Evolutionary conservation across 2,329 filamentous ascomycete species (phyloP), one percentile per base, ranked within the genome.

Genomic region (Apiospora sp.): DNA sequence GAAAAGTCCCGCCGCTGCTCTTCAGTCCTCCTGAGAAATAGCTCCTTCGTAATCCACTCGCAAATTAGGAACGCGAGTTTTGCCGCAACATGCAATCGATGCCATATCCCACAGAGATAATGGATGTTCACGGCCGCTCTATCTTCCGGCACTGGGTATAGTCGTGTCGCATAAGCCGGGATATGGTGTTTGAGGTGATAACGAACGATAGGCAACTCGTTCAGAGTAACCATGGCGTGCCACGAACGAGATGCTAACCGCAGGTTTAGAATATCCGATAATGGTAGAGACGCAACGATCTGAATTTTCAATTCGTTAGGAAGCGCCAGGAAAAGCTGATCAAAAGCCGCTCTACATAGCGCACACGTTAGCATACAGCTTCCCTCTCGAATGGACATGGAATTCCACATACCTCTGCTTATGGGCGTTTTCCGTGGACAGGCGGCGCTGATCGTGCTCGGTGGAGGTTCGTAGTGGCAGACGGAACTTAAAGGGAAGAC

Each of bases 31-130:
- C 88, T 84, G 22, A 92, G 79, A 75, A 92, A 92, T 16, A 92
- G 90, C 74, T 92, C 90, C 75, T 91, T 91, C 4, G 88, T 90
- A 19, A 91, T 89, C 86, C 90, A 90, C 75, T 91, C 88, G 75
- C 89, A 90, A 81, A 92, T 92, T 70, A 90, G 82, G 72, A 86
- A 87, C 0, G 90, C 87, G 19, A 92, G 80, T 79, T 92, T 92
- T 13, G 89, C 86, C 16, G 90, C 88, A 37, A 92, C 90, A 76
- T 92, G 90, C 1, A 92, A 80, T 24, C 90, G 87, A 78, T 92
- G 90, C 90, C 90, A 92, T 76, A 92, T 82, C 27, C 90, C 87
- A 76, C 90, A 92, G 0, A 92, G 80, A 74, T 92, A 88, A 76
- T 91, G 89, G 46, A 92, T 86, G 73, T 85, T 90, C 70, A 89